phyloP scores from a whole-genome alignment of 768 basidiomycete species.

The Dacryopinax primogenitus region DNA sequence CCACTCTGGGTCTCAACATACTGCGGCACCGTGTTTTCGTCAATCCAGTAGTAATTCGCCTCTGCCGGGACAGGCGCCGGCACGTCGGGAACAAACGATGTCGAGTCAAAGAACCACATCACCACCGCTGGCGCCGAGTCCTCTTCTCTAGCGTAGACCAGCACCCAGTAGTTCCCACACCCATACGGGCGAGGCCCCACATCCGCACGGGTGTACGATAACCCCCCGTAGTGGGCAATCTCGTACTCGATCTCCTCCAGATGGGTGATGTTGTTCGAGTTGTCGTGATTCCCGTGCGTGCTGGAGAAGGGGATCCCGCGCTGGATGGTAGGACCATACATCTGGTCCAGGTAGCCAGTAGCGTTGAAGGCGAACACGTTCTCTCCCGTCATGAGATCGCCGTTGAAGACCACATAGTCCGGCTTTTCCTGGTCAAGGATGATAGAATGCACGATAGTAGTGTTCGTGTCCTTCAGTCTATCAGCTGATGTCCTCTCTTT shows the following conservation, averaged over 20 bases:
- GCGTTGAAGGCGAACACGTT: slow-evolving; percentile 34
- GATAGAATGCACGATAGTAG: neutral
- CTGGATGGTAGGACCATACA: slow-evolving; percentile 47
- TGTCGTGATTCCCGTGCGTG: slow-evolving; percentile 39
- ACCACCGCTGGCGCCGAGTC: slow-evolving; percentile 38
- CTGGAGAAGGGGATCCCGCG: slow-evolving; percentile 52
- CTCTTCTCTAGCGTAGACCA: slow-evolving; percentile 32
- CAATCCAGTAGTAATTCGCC: slow-evolving; percentile 42
- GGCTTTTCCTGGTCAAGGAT: neutral
- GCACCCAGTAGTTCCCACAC: slow-evolving; percentile 61
- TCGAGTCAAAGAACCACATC: slow-evolving; percentile 72
- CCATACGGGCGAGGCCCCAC: neutral
- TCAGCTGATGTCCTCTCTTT: neutral
- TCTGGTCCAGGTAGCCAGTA: slow-evolving; percentile 50
- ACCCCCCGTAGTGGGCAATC: neutral
- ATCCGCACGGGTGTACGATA: slow-evolving; percentile 32
- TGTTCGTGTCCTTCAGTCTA: neutral
- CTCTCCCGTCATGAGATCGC: slow-evolving; percentile 63
- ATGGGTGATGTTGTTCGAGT: slow-evolving; percentile 59
- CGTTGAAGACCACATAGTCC: slow-evolving; percentile 40
- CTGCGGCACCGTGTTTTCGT: slow-evolving; percentile 39
- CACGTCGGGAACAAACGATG: slow-evolving; percentile 29
- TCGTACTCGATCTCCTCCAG: slow-evolving; percentile 53
- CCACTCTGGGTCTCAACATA: slow-evolving; percentile 48
- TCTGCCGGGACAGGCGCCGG: slow-evolving; percentile 35